Conservation (phyloP, 2,329 filamentous ascomycete species). For the Aspergillus ibericus region DNA sequence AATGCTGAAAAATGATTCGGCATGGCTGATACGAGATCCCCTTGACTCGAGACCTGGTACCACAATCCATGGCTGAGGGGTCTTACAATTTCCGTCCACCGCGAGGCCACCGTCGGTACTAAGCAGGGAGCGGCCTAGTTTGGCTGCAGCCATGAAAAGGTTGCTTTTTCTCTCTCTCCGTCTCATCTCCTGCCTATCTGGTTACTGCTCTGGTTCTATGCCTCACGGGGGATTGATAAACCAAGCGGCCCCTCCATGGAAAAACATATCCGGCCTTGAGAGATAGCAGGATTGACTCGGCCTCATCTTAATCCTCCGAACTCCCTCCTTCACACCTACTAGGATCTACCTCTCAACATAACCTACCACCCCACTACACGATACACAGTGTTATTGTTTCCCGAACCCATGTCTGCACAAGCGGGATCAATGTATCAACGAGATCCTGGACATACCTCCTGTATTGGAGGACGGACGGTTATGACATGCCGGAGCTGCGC, state of each 20-base stretch:
- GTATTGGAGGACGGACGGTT: conserved; percentile 35
- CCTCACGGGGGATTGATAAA: conserved; percentile 1
- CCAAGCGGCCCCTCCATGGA: neutral
- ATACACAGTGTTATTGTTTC: neutral
- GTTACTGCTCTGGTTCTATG: neutral
- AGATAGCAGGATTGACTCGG: neutral
- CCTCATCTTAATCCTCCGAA: neutral
- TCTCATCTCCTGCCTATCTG: neutral
- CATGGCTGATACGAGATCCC: conserved; percentile 11
- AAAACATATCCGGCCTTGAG: neutral
- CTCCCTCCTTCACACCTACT: neutral
- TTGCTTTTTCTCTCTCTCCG: conserved; percentile 7
- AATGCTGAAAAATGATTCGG: conserved; percentile 13
- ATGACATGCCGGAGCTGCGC: conserved; percentile 38
- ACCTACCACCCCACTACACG: neutral
- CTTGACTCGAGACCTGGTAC: conserved; percentile 19
- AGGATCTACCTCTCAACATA: neutral
- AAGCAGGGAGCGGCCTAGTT: conserved; percentile 21
- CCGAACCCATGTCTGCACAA: conserved; percentile 22
- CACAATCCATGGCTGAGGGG: conserved; percentile 15
- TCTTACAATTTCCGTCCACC: conserved; percentile 11
- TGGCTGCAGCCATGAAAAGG: conserved; percentile 9
- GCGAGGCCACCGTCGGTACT: conserved; percentile 13
- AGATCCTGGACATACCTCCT: conserved; percentile 35
- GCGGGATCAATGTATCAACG: conserved; percentile 20